Evolutionary conservation across 345 rosid genomes (phyloP), one percentile per base, ranked within the genome.

Genomic region (Reutealis trisperma): DNA sequence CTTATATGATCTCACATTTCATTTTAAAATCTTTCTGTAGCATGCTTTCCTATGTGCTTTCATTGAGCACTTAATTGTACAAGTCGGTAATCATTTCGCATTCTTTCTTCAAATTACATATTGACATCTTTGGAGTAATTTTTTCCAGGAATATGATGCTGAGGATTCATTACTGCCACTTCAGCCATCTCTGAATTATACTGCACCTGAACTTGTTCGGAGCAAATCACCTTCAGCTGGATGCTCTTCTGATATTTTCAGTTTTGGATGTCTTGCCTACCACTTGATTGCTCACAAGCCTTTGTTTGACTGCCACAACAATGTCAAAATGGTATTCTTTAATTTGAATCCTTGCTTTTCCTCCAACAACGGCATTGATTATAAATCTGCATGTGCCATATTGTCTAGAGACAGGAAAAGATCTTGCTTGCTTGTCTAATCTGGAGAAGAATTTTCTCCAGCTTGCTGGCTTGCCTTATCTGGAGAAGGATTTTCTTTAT

Each of bases 191-290:
- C 78, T 93, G 63, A 96, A 96, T 84, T 96, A 96, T 79, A 86
- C 97, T 57, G 99, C 98, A 71, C 99, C 99, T 70, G 99, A 96
- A 83, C 86, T 96, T 80, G 85, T 91, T 80, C 89, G 92, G 49
- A 90, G 93, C 87, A 88, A 88, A 81, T 74, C 79, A 67, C 84
- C 94, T 78, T 87, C 98, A 75, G 90, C 80, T 83, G 93, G 97
- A 80, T 84, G 82, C 71, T 85, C 87, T 37, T 92, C 98, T 18
- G 99, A 96, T 83, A 88, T 96, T 84, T 96, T 96, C 67, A 96
- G 99, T 83, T 90, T 96, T 85, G 99, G 94, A 79, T 96, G 99
- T 74, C 87, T 96, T 78, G 94, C 94, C 52, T 96, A 89, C 84
- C 98, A 92, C 83, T 85, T 96, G 89, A 88, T 96, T 83, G 87